phyloP scores from a whole-genome alignment of 2,329 filamentous ascomycete genomes.

The Calonectria pauciramosa region DNA sequence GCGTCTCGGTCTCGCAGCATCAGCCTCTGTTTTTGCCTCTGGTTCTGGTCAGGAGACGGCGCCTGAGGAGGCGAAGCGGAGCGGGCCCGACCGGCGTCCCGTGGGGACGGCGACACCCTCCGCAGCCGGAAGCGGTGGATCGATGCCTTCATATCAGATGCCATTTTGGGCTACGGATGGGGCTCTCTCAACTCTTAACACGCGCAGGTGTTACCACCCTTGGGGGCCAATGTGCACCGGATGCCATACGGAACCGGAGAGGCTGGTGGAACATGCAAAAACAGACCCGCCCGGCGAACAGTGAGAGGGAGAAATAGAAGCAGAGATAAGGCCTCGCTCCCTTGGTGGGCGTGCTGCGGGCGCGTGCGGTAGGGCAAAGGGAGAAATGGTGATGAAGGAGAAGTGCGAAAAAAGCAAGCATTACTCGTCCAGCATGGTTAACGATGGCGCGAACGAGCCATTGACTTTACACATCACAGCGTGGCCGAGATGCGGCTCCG shows the following conservation, averaged over 20 bases:
- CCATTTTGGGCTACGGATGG: slow-evolving; percentile 37
- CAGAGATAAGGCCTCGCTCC: background rate
- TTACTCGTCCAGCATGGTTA: background rate
- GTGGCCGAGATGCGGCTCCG: slow-evolving; percentile 21
- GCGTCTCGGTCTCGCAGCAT: slow-evolving; percentile 17
- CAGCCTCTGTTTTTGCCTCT: slow-evolving; percentile 39
- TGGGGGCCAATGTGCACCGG: background rate
- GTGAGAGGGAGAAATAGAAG: background rate
- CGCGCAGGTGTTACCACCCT: background rate
- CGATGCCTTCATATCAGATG: slow-evolving; percentile 46
- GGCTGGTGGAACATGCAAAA: background rate
- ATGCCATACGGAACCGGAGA: slow-evolving; percentile 2
- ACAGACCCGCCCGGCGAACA: background rate
- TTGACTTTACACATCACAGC: background rate
- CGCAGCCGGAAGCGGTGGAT: slow-evolving; percentile 45
- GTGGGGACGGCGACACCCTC: slow-evolving; percentile 43
- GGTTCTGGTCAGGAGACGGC: slow-evolving; percentile 33
- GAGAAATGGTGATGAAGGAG: background rate
- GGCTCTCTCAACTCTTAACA: background rate
- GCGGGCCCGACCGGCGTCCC: slow-evolving; percentile 41
- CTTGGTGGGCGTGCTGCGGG: background rate
- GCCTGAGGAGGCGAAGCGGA: slow-evolving; percentile 44
- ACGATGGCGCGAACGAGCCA: background rate
- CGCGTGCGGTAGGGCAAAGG: background rate
- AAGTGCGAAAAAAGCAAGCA: slow-evolving; percentile 9